Conservation (phyloP, 768 basidiomycete species). For the Rhodotorula paludigena region DNA sequence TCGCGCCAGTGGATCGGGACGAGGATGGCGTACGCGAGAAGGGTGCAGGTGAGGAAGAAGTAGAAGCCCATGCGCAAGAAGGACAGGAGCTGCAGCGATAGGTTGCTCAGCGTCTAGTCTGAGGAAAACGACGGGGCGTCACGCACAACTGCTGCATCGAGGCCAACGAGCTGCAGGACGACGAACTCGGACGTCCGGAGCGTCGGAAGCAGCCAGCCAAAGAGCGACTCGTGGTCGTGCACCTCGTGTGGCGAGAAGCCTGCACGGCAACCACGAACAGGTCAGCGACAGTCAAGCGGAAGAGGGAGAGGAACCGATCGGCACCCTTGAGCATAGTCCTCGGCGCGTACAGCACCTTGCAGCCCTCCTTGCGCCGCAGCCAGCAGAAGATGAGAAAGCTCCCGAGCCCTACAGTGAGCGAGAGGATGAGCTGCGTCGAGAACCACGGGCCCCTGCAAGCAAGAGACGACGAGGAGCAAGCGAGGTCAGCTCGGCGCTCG, state of each 20-base stretch:
- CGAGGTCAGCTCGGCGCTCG: background rate
- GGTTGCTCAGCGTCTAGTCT: background rate
- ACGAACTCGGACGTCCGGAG: slow-evolving; percentile 84
- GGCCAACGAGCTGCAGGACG: slow-evolving; percentile 87
- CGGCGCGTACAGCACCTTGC: slow-evolving; percentile 85
- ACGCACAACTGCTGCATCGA: slow-evolving; percentile 92
- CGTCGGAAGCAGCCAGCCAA: slow-evolving; percentile 95
- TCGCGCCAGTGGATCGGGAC: slow-evolving; percentile 96
- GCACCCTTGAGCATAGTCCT: slow-evolving; percentile 88
- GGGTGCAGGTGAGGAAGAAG: slow-evolving; percentile 77
- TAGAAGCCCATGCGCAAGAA: slow-evolving; percentile 95
- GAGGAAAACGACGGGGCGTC: background rate
- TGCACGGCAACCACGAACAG: slow-evolving; percentile 43
- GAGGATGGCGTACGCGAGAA: slow-evolving; percentile 74
- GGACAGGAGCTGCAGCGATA: slow-evolving; percentile 66
- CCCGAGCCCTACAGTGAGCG: slow-evolving; percentile 66
- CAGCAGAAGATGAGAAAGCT: slow-evolving; percentile 87
- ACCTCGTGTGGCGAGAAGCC: slow-evolving; percentile 92
- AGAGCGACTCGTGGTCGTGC: slow-evolving; percentile 76
- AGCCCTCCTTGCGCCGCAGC: slow-evolving; percentile 62
- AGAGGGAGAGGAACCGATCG: slow-evolving; percentile 32
- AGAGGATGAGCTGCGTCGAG: slow-evolving; percentile 76
- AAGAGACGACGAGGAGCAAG: background rate
- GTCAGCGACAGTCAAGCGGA: background rate
- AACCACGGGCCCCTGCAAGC: slow-evolving; percentile 74